These are phyloP conservation scores for Suillus luteus DNA, from an alignment of 768 basidiomycete genomes.

Conservation along the genomic window DNA sequence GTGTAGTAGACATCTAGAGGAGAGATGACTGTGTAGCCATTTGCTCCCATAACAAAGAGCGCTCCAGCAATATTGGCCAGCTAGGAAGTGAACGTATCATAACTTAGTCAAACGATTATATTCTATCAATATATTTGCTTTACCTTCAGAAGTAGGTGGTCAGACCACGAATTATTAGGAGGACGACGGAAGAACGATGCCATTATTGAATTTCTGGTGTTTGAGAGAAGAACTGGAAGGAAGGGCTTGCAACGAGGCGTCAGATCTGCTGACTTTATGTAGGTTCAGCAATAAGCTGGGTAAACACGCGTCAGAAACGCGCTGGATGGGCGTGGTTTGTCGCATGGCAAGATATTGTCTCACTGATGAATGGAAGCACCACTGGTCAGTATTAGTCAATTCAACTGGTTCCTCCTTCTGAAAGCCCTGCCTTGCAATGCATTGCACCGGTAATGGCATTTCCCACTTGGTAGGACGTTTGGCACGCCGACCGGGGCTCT, in stretches of 20 bases:
- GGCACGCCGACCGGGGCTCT: not conserved
- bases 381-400: not conserved
- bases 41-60: slow-evolving; percentile 57
- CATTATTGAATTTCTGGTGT: slow-evolving; percentile 20
- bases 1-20: slow-evolving; percentile 49
- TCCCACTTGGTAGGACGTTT: not conserved
- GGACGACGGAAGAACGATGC: slow-evolving; percentile 24
- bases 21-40: slow-evolving; percentile 61
- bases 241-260: slow-evolving; percentile 15
- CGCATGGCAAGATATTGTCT: slow-evolving; percentile 23
- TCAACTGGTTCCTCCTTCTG: not conserved
- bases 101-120: slow-evolving; percentile 12
- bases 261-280: slow-evolving; percentile 27
- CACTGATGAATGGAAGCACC: not conserved
- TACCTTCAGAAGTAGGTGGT: slow-evolving; percentile 58
- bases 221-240: slow-evolving; percentile 17
- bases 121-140: slow-evolving; percentile 8
- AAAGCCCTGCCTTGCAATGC: not conserved
- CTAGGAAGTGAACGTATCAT: slow-evolving; percentile 24
- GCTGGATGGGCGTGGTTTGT: slow-evolving; percentile 24
- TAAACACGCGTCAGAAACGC: slow-evolving; percentile 9
- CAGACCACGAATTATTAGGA: slow-evolving; percentile 40
- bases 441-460: not conserved
- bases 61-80: slow-evolving; percentile 59
- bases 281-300: slow-evolving; percentile 14